A percentile compares a stretch with the other conserved stretches of the same genome.
These are phyloP conservation scores for Blastomyces silverae DNA, from an alignment of 2,329 filamentous ascomycete genomes.

Conservation along the genomic window DNA sequence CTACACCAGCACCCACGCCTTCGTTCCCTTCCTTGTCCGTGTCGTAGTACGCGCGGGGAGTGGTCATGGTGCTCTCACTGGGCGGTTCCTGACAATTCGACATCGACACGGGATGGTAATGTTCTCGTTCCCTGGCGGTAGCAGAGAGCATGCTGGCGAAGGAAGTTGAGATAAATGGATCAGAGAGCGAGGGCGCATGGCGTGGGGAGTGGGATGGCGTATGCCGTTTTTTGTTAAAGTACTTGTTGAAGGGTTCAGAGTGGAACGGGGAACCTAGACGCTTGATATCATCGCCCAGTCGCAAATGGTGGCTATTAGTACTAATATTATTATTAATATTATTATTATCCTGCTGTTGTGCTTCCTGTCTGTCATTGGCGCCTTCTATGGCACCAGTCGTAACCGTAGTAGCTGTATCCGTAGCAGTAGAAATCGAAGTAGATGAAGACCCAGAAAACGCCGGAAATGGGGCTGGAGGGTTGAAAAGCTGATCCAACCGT, in stretches of 20 bases:
- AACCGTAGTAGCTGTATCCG: background rate
- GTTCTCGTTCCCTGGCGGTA: slow-evolving; percentile 21
- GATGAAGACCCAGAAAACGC: background rate
- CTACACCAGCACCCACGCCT: slow-evolving; percentile 16
- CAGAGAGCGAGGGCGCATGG: slow-evolving; percentile 41
- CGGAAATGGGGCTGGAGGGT: slow-evolving; percentile 38
- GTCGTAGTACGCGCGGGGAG: slow-evolving; percentile 2
- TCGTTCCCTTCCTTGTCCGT: background rate
- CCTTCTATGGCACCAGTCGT: background rate
- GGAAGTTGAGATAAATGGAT: slow-evolving; percentile 34
- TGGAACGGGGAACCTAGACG: slow-evolving; percentile 46
- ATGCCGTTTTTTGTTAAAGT: slow-evolving; percentile 16
- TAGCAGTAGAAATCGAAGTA: background rate
- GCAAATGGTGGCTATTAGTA: slow-evolving; percentile 28
- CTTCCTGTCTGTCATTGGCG: background rate
- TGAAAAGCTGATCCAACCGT: slow-evolving; percentile 51
- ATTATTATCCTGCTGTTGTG: slow-evolving; percentile 1
- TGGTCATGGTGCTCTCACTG: background rate
- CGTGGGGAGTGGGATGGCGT: slow-evolving; percentile 29
- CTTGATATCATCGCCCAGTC: slow-evolving; percentile 38
- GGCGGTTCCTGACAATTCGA: slow-evolving; percentile 1
- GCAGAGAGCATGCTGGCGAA: slow-evolving; percentile 7
- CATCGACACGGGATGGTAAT: slow-evolving; percentile 23
- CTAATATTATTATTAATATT: background rate
- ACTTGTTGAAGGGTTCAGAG: slow-evolving; percentile 33